Conservation (phyloP, 2,329 filamentous ascomycete genomes). For the Alternaria arborescens region DNA sequence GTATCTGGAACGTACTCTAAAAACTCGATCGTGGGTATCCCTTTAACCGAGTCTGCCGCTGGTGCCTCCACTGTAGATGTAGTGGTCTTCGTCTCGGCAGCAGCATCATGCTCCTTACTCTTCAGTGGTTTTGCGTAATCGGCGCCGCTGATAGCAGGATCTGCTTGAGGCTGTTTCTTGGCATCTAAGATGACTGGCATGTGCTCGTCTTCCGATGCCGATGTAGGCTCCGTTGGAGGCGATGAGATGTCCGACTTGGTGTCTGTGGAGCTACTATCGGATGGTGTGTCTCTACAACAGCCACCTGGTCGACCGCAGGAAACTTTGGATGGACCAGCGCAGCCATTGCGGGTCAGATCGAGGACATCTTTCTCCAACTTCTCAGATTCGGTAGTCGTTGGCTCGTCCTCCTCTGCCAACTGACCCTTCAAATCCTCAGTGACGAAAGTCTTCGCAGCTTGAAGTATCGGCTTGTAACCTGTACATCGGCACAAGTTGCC, state of each 20-base stretch:
- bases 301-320: constrained; percentile 51
- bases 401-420: constrained; percentile 56
- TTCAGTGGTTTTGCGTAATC: constrained; percentile 48
- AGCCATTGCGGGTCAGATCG: constrained; percentile 33
- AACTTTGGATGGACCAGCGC: constrained; percentile 35
- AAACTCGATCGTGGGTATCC: constrained; percentile 71
- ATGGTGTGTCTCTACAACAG: constrained; percentile 47
- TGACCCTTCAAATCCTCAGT: constrained; percentile 57
- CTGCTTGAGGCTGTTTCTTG: constrained; percentile 31
- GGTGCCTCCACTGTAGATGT: constrained; percentile 44
- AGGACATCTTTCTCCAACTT: constrained; percentile 39
- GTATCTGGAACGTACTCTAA: constrained; percentile 90
- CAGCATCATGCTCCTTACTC: constrained; percentile 40
- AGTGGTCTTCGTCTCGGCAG: constrained; percentile 61
- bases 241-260: constrained; percentile 40
- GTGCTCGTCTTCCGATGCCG: constrained; percentile 38
- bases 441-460: constrained; percentile 90
- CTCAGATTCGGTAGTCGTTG: constrained; percentile 59
- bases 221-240: constrained; percentile 40
- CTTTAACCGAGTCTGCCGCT: constrained; percentile 62
- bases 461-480: constrained; percentile 89
- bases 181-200: constrained; percentile 36
- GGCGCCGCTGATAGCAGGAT: constrained; percentile 39
- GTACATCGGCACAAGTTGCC: constrained; percentile 95
- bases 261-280: constrained; percentile 39